phyloP scores from a whole-genome alignment of 176 grass and related monocot species.

The Cocos nucifera region DNA sequence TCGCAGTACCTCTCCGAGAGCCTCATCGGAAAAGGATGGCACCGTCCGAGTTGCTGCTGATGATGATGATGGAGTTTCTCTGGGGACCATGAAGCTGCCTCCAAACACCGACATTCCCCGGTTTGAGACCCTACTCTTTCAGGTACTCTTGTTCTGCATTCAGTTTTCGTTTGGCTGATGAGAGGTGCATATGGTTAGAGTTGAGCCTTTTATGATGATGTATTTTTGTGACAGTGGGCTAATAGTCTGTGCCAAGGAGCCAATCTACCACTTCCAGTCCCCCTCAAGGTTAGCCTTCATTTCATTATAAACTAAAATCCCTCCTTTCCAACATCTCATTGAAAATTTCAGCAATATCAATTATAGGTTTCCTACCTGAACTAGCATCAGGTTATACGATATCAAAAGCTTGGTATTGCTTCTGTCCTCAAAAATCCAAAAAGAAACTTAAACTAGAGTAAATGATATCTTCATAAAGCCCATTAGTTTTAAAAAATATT shows the following conservation, averaged over 20 bases:
- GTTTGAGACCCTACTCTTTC: constrained; percentile 66
- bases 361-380: too few relatives aligned
- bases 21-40: constrained; percentile 30
- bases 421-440: too few relatives aligned
- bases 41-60: constrained; percentile 27
- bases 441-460: too few relatives aligned
- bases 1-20: neutral
- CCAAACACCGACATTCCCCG: constrained; percentile 51
- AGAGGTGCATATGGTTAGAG: too few relatives aligned
- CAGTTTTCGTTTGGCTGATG: too few relatives aligned
- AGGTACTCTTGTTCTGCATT: constrained; percentile 23
- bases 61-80: constrained; percentile 49
- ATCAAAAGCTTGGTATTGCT: too few relatives aligned
- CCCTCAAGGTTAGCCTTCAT: constrained; percentile 54
- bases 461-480: too few relatives aligned
- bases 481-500: too few relatives aligned
- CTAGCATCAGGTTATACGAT: too few relatives aligned
- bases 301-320: too few relatives aligned
- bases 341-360: too few relatives aligned
- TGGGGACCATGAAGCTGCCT: constrained; percentile 88
- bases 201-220: neutral
- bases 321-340: too few relatives aligned
- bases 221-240: constrained; percentile 52
- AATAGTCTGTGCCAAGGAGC: constrained; percentile 97
- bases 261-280: constrained; percentile 74